These are phyloP conservation scores for Globisporangium okanoganense DNA, from an alignment of 352 stramenopile species.

Conservation along the genomic window DNA sequence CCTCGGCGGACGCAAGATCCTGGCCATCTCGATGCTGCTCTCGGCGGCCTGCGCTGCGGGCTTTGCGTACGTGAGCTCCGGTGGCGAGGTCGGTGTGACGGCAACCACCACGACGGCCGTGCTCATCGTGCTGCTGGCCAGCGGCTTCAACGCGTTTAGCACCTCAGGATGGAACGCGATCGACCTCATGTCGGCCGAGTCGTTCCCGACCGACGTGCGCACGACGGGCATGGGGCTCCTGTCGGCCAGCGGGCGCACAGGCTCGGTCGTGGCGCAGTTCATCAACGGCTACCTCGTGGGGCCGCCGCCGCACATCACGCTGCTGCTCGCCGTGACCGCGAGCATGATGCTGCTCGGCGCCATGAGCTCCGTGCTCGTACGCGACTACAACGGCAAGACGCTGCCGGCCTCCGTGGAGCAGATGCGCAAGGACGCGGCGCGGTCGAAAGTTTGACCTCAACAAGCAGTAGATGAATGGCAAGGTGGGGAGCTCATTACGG, in stretches of 20 bases:
- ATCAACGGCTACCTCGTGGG: slow-evolving; percentile 85
- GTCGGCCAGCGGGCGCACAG: slow-evolving; percentile 73
- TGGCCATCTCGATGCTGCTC: slow-evolving; percentile 74
- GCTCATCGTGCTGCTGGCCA: slow-evolving; percentile 77
- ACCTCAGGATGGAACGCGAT: slow-evolving; percentile 90
- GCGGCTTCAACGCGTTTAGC: slow-evolving; percentile 90
- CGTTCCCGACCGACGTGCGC: slow-evolving; percentile 87
- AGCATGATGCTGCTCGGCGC: slow-evolving; percentile 80
- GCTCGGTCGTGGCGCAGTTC: slow-evolving; percentile 90
- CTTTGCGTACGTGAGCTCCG: slow-evolving; percentile 68
- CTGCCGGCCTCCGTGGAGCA: slow-evolving; percentile 55
- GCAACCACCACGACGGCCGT: slow-evolving; percentile 21
- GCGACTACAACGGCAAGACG: slow-evolving; percentile 52
- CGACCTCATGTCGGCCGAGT: slow-evolving; percentile 88
- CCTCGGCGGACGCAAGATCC: slow-evolving; percentile 57
- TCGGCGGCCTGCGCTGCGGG: slow-evolving; percentile 56
- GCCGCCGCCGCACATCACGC: slow-evolving; percentile 65
- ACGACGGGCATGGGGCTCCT: slow-evolving; percentile 89
- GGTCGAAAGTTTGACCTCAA: slow-evolving; percentile 3
- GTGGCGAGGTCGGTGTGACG: slow-evolving; percentile 7
- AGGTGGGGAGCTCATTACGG: neutral
- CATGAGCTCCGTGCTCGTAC: slow-evolving; percentile 49
- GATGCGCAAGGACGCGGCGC: slow-evolving; percentile 31
- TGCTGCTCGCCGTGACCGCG: slow-evolving; percentile 70
- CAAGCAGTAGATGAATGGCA: slow-evolving; percentile 8